Evolutionary conservation across 2,329 filamentous ascomycete genomes (phyloP).

Genomic region (Dactylonectria macrodidyma): DNA sequence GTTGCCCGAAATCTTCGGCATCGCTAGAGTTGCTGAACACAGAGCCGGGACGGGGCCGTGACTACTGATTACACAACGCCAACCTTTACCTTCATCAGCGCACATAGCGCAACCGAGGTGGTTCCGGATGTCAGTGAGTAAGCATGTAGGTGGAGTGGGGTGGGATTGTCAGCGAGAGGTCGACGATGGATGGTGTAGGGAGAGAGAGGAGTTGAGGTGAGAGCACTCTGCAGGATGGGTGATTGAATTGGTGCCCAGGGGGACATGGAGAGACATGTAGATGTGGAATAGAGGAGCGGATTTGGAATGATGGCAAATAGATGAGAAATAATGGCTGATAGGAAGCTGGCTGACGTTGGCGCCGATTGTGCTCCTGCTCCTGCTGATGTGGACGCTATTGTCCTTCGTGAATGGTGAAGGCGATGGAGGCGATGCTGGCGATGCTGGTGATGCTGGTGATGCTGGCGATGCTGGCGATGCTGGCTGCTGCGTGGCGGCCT

Average conservation of each 20-base stretch:
- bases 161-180: constrained; percentile 3
- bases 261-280: constrained; percentile 8
- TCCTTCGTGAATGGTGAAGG: background rate
- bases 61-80: background rate
- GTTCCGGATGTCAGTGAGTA: constrained; percentile 13
- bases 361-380: constrained; percentile 21
- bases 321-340: constrained; percentile 3
- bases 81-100: background rate
- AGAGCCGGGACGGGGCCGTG: background rate
- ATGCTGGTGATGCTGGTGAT: background rate
- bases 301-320: constrained; percentile 6
- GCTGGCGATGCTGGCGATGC: constrained; percentile 12
- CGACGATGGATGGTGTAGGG: constrained; percentile 17
- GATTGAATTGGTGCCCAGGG: constrained; percentile 13
- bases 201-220: constrained; percentile 2
- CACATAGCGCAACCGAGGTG: constrained; percentile 25
- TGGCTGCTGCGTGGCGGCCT: constrained; percentile 27
- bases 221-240: constrained; percentile 7
- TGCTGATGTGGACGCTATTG: constrained; percentile 6
- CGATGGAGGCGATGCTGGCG: background rate
- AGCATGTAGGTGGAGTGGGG: constrained; percentile 28
- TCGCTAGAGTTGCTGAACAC: constrained; percentile 11
- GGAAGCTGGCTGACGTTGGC: constrained; percentile 1
- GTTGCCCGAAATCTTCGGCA: constrained; percentile 18
- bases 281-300: constrained; percentile 12